Percentiles rank a stretch among this genome's conserved stretches.
Evolutionary conservation across 192 early-diverging fungal genomes (phyloP).

Genomic region (Umbelopsis isabellina): DNA sequence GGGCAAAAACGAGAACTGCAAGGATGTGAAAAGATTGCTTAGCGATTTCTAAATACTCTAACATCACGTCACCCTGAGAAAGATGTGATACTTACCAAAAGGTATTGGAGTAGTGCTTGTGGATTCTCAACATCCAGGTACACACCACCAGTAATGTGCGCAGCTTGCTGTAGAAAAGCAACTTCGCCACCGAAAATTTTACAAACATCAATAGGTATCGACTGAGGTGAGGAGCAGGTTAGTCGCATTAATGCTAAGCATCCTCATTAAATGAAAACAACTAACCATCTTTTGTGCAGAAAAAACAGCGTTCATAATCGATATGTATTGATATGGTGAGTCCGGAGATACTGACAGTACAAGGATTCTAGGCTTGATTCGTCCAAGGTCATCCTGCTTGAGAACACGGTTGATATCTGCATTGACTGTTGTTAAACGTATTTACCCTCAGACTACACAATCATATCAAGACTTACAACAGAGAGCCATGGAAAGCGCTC

Average conservation of each 20-base stretch:
- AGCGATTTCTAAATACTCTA: neutral
- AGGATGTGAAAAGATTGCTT: neutral
- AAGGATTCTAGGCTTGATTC: slow-evolving; percentile 79
- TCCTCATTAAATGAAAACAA: neutral
- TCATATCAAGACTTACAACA: slow-evolving; percentile 50
- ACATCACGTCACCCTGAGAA: neutral
- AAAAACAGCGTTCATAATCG: slow-evolving; percentile 99
- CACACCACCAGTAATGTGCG: slow-evolving; percentile 84
- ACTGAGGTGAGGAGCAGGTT: slow-evolving; percentile 51
- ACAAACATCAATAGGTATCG: slow-evolving; percentile 90
- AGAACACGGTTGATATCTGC: slow-evolving; percentile 73
- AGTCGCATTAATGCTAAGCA: neutral
- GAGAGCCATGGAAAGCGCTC: slow-evolving; percentile 62
- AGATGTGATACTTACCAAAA: slow-evolving; percentile 72
- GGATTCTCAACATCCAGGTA: slow-evolving; percentile 76
- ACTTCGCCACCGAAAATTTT: slow-evolving; percentile 77
- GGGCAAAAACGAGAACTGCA: slow-evolving; percentile 77
- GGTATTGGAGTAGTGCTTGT: slow-evolving; percentile 76
- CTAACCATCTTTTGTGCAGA: slow-evolving; percentile 87
- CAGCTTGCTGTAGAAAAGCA: slow-evolving; percentile 92
- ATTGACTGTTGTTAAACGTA: neutral
- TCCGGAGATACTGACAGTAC: slow-evolving; percentile 88
- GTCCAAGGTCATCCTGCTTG: slow-evolving; percentile 53
- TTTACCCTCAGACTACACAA: neutral
- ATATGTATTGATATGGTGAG: slow-evolving; percentile 86